Evolutionary conservation across 73 alveolate species (phyloP).

Genomic region (Blepharisma japonicum): DNA sequence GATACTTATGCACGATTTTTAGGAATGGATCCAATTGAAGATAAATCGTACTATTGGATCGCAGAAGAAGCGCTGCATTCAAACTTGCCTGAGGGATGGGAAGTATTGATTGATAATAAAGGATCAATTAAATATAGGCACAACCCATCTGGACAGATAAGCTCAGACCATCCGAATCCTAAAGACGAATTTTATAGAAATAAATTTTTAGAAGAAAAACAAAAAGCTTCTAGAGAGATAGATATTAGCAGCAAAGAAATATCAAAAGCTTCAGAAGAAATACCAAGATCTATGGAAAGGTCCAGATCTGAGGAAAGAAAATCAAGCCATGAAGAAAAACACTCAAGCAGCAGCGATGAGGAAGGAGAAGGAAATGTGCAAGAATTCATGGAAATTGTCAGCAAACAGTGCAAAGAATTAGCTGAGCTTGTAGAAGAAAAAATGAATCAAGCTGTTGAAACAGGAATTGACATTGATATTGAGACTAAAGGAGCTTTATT

Average conservation of each 20-base stretch:
- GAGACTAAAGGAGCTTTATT: not conserved
- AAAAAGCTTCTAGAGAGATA: not conserved
- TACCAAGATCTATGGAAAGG: not conserved
- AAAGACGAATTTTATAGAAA: not conserved
- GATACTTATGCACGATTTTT: not conserved
- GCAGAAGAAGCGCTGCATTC: not conserved
- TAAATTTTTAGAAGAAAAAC: not conserved
- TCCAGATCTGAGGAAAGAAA: not conserved
- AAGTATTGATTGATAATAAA: not conserved
- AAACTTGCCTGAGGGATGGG: conserved; percentile 18
- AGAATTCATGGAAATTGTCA: not conserved
- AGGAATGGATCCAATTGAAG: not conserved
- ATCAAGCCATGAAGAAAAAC: not conserved
- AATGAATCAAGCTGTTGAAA: not conserved
- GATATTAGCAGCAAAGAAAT: not conserved
- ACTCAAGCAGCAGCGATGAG: not conserved
- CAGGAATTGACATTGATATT: not conserved
- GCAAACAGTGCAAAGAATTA: not conserved
- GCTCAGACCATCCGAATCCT: not conserved
- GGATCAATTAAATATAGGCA: not conserved
- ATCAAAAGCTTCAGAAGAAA: not conserved
- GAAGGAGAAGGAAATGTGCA: not conserved
- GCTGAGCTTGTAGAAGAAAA: not conserved
- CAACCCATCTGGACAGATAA: not conserved
- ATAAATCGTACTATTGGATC: not conserved